These are phyloP conservation scores for Penicillium palitans DNA, from an alignment of 2,329 filamentous ascomycete genomes.

Conservation along the genomic window DNA sequence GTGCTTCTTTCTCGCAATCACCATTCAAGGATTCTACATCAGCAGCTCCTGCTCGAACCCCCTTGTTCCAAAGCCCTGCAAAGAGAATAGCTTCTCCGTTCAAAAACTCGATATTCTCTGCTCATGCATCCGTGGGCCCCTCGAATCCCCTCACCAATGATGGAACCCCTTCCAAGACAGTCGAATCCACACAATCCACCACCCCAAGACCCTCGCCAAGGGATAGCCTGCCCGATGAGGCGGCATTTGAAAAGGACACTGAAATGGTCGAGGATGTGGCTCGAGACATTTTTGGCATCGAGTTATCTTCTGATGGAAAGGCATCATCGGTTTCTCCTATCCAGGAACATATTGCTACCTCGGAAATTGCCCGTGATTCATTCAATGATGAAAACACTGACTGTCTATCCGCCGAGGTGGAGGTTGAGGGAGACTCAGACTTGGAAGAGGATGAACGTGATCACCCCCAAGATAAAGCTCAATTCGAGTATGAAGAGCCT, in stretches of 20 bases:
- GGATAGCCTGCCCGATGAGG: constrained; percentile 4
- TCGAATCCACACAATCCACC: neutral
- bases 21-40: constrained; percentile 36
- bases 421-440: neutral
- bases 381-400: neutral
- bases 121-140: constrained; percentile 16
- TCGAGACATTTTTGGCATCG: constrained; percentile 25
- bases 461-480: neutral
- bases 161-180: neutral
- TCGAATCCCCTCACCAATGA: neutral
- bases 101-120: constrained; percentile 32
- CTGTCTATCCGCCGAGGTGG: neutral
- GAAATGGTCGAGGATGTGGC: constrained; percentile 27
- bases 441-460: constrained; percentile 12
- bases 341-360: neutral
- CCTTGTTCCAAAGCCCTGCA: constrained; percentile 47
- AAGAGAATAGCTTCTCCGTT: constrained; percentile 44
- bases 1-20: constrained; percentile 39
- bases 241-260: constrained; percentile 16
- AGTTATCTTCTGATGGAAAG: constrained; percentile 17
- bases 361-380: neutral
- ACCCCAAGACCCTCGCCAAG: constrained; percentile 3
- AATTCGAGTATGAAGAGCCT: constrained; percentile 17
- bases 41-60: constrained; percentile 37
- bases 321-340: constrained; percentile 9